These are phyloP conservation scores for Pyrus betulifolia DNA, from an alignment of 306 rosid species.

Conservation along the genomic window DNA sequence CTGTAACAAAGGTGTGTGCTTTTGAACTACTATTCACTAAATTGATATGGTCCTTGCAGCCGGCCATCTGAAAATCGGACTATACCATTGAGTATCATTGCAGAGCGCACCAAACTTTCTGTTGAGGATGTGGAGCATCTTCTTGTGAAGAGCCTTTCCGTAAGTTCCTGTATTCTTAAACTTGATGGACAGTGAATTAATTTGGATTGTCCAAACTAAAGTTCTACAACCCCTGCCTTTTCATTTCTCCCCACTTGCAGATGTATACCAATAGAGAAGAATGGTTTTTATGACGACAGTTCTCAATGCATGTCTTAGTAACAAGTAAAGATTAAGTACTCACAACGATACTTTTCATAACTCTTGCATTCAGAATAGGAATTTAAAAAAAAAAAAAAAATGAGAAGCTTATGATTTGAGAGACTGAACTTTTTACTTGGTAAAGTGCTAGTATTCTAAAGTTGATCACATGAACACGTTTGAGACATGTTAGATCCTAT, in stretches of 20 bases:
- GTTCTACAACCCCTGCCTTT: neutral
- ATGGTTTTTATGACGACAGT: neutral
- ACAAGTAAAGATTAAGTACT: neutral
- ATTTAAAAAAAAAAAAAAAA: neutral
- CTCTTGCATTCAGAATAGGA: neutral
- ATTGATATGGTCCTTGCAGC: conserved; percentile 40
- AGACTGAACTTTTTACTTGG: neutral
- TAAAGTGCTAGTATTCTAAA: neutral
- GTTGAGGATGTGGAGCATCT: conserved; percentile 97
- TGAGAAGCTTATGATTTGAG: neutral
- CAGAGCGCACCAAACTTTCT: conserved; percentile 91
- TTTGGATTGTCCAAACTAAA: neutral
- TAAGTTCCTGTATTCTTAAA: conserved; percentile 32
- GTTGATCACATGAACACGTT: neutral
- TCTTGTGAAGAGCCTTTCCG: conserved; percentile 95
- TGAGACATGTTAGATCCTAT: neutral
- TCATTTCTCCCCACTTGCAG: neutral
- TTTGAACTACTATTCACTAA: neutral
- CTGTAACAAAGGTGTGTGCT: neutral
- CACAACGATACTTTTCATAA: neutral
- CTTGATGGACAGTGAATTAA: neutral
- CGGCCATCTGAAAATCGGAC: conserved; percentile 97
- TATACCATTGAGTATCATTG: conserved; percentile 81
- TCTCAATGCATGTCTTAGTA: neutral
- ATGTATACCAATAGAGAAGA: neutral